phyloP scores from a whole-genome alignment of 2,329 filamentous ascomycete species.

The Ceratocystis colombiana region DNA sequence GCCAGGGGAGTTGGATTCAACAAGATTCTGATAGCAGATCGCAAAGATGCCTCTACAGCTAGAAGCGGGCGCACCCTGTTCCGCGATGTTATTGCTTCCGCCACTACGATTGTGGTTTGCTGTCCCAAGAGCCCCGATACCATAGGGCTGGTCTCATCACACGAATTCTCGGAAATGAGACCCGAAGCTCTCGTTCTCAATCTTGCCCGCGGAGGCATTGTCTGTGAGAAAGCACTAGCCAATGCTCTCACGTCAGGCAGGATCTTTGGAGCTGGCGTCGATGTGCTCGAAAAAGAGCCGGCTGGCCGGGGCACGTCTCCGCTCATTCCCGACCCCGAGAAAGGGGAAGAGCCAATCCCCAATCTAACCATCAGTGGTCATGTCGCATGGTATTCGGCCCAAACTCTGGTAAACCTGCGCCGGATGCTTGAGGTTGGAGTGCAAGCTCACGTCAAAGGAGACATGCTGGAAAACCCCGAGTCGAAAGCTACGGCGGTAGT shows the following conservation, averaged over 20 bases:
- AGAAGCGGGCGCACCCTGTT: slow-evolving; percentile 26
- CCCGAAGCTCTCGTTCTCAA: slow-evolving; percentile 30
- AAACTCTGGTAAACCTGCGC: slow-evolving; percentile 16
- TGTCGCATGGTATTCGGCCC: slow-evolving; percentile 20
- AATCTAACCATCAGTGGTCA: slow-evolving; percentile 20
- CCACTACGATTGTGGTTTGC: slow-evolving; percentile 29
- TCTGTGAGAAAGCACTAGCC: slow-evolving; percentile 34
- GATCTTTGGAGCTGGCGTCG: slow-evolving; percentile 34
- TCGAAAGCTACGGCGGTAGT: slow-evolving; percentile 16
- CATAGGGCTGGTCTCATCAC: slow-evolving; percentile 26
- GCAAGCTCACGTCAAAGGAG: slow-evolving; percentile 13
- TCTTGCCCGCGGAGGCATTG: slow-evolving; percentile 32
- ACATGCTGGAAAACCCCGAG: slow-evolving; percentile 8
- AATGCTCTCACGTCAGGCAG: slow-evolving; percentile 30
- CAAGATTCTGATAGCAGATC: slow-evolving; percentile 28
- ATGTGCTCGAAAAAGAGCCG: slow-evolving; percentile 32
- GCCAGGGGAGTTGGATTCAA: slow-evolving; percentile 28
- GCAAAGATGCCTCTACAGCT: slow-evolving; percentile 26
- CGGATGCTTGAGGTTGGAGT: slow-evolving; percentile 17
- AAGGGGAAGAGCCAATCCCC: slow-evolving; percentile 16
- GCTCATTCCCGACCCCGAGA: slow-evolving; percentile 18
- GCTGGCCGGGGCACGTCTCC: slow-evolving; percentile 24
- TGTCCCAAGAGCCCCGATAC: slow-evolving; percentile 28
- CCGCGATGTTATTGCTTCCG: slow-evolving; percentile 27
- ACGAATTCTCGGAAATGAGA: slow-evolving; percentile 27